Evolutionary conservation across 352 stramenopile genomes (phyloP).

Genomic region (Pythium phragmitis): DNA sequence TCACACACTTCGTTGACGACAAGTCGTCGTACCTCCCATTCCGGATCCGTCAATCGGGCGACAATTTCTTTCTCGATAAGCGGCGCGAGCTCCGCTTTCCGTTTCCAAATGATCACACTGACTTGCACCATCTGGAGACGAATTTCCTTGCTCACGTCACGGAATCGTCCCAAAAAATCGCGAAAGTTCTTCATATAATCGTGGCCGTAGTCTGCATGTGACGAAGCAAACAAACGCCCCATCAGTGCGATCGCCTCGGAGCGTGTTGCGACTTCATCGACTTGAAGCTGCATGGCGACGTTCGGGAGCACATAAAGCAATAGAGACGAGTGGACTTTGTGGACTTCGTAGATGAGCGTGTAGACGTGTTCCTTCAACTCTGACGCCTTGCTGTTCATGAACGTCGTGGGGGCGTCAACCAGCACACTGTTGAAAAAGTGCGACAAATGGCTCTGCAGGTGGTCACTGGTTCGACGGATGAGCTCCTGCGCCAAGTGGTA

Average conservation of each 20-base stretch:
- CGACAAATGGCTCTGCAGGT: slow-evolving; percentile 62
- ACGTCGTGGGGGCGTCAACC: slow-evolving; percentile 41
- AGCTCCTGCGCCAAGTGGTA: slow-evolving; percentile 71
- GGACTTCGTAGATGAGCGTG: slow-evolving; percentile 78
- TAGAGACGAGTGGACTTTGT: slow-evolving; percentile 76
- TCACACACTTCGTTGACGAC: slow-evolving; percentile 84
- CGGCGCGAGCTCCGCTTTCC: slow-evolving; percentile 55
- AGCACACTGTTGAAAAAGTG: slow-evolving; percentile 85
- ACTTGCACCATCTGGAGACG: slow-evolving; percentile 81
- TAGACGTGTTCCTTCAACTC: slow-evolving; percentile 83
- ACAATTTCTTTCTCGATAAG: slow-evolving; percentile 78
- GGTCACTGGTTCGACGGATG: slow-evolving; percentile 68
- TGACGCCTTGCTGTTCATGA: slow-evolving; percentile 36
- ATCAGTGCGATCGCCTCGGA: slow-evolving; percentile 75
- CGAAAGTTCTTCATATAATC: slow-evolving; percentile 85
- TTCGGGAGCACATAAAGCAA: slow-evolving; percentile 85
- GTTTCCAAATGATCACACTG: slow-evolving; percentile 67
- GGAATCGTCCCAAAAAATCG: slow-evolving; percentile 84
- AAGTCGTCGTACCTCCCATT: slow-evolving; percentile 81
- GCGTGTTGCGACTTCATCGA: slow-evolving; percentile 81
- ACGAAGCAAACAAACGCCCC: slow-evolving; percentile 77
- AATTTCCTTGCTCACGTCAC: slow-evolving; percentile 86
- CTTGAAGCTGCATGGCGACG: slow-evolving; percentile 83
- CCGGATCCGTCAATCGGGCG: slow-evolving; percentile 63
- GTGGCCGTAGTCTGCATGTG: slow-evolving; percentile 65